Conservation (phyloP, 2,329 filamentous ascomycete genomes). For the Pseudogymnoascus sp. region DNA sequence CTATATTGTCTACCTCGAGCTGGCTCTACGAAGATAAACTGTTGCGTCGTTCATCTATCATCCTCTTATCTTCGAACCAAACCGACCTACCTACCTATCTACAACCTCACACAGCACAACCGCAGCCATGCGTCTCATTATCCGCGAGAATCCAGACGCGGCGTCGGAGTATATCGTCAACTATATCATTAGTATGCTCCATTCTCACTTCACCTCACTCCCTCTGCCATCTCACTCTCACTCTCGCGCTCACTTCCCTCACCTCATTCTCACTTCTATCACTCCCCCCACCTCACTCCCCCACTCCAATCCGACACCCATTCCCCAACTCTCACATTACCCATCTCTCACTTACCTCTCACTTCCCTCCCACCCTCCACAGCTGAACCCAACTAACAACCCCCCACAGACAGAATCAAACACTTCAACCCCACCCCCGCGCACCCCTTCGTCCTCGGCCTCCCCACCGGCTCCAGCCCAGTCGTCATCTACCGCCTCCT, state of each 20-base stretch:
- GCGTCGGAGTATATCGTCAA: slow-evolving; percentile 71
- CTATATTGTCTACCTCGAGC: neutral
- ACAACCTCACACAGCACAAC: neutral
- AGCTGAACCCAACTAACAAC: neutral
- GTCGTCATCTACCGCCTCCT: slow-evolving; percentile 69
- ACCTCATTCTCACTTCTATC: neutral
- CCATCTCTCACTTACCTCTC: neutral
- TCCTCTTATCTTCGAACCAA: neutral
- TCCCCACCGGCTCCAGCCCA: slow-evolving; percentile 77
- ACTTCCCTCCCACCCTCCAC: neutral
- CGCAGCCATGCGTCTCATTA: slow-evolving; percentile 67
- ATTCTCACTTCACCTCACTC: neutral
- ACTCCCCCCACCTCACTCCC: neutral
- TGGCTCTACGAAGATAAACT: neutral
- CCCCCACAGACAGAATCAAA: slow-evolving; percentile 62
- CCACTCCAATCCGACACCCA: neutral
- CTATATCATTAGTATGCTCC: slow-evolving; percentile 60
- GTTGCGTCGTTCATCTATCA: neutral
- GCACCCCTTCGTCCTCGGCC: slow-evolving; percentile 71
- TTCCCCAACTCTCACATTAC: neutral
- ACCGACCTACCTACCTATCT: neutral
- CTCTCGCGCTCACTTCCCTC: neutral
- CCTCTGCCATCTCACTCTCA: neutral
- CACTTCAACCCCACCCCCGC: slow-evolving; percentile 62
- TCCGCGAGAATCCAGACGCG: slow-evolving; percentile 59